These are phyloP conservation scores for Aspergillus versicolor DNA, from an alignment of 2,329 filamentous ascomycete species.

Conservation along the genomic window DNA sequence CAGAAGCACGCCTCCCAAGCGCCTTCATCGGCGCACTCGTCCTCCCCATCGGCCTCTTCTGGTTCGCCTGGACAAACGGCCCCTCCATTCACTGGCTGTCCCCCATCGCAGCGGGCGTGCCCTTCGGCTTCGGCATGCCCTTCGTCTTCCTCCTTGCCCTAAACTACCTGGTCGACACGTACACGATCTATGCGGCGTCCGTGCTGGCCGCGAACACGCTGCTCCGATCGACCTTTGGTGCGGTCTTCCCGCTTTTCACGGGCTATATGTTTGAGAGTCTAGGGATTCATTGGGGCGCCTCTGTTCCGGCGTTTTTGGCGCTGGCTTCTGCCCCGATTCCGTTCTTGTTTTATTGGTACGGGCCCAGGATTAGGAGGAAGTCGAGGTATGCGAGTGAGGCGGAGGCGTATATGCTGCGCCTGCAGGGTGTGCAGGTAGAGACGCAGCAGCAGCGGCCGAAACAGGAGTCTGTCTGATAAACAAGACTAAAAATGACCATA, in stretches of 20 bases:
- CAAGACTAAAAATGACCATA: no score
- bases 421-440: no score
- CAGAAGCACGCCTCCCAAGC: background rate
- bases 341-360: slow-evolving; percentile 53
- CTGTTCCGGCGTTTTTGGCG: slow-evolving; percentile 59
- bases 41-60: slow-evolving; percentile 8
- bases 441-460: no score
- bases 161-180: no score
- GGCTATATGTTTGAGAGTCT: slow-evolving; percentile 60
- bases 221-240: slow-evolving; percentile 42
- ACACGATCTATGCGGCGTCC: slow-evolving; percentile 28
- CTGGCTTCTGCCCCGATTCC: slow-evolving; percentile 49
- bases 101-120: background rate
- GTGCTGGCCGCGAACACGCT: slow-evolving; percentile 48
- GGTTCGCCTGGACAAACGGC: slow-evolving; percentile 9
- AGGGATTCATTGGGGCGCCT: slow-evolving; percentile 63
- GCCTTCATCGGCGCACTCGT: background rate
- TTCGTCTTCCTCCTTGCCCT: background rate
- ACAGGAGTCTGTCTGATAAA: no score
- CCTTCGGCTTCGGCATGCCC: background rate
- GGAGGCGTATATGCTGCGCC: no score
- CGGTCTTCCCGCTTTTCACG: slow-evolving; percentile 50
- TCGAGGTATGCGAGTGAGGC: no score
- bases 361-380: slow-evolving; percentile 54
- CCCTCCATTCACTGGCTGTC: background rate